Conservation (phyloP, 805 yeast species). For the Lipomyces chichibuensis region DNA sequence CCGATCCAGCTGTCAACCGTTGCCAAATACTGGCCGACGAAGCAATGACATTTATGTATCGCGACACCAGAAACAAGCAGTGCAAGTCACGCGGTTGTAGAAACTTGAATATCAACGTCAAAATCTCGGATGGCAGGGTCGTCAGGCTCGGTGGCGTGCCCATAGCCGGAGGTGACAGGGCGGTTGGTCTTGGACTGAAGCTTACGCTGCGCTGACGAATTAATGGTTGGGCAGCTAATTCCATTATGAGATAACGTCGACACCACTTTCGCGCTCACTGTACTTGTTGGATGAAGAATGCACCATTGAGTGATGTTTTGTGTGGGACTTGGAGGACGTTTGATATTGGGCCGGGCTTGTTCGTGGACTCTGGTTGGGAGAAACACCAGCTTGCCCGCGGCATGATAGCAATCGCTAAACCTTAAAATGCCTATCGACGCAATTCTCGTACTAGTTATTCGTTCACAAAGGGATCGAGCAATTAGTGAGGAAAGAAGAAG, state of each 20-base stretch:
- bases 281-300: background rate
- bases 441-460: background rate
- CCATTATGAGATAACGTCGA: background rate
- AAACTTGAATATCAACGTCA: conserved; percentile 17
- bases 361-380: background rate
- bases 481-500: background rate
- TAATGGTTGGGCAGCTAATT: background rate
- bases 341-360: background rate
- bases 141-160: background rate
- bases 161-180: background rate
- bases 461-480: background rate
- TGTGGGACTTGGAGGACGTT: background rate
- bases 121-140: conserved; percentile 28
- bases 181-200: background rate
- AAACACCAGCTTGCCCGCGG: background rate
- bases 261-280: background rate
- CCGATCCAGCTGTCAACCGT: background rate
- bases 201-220: background rate
- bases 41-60: conserved; percentile 13
- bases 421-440: background rate
- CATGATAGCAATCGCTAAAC: background rate
- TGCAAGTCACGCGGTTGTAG: conserved; percentile 22
- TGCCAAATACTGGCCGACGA: conserved; percentile 28
- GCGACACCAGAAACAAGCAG: conserved; percentile 21
- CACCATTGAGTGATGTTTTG: background rate